Percentiles rank a stretch among this genome's conserved stretches.
These are phyloP conservation scores for Metschnikowia lachancei DNA, from an alignment of 805 yeast genomes.

Conservation along the genomic window DNA sequence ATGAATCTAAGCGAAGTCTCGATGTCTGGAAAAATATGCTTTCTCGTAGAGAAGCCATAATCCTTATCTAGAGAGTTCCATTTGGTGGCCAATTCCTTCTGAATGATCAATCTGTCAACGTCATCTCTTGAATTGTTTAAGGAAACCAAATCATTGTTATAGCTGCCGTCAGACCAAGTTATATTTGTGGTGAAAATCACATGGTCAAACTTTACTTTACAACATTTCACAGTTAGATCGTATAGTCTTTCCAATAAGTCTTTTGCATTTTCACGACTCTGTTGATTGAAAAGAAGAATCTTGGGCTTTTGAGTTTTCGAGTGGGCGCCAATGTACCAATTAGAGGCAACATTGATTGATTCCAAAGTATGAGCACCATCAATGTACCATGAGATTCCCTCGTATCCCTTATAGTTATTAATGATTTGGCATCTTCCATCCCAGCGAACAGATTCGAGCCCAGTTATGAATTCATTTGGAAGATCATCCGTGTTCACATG, in stretches of 20 bases:
- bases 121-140: constrained; percentile 76
- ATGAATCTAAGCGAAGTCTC: constrained; percentile 66
- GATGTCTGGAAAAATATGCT: constrained; percentile 65
- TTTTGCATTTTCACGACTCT: constrained; percentile 76
- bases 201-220: constrained; percentile 57
- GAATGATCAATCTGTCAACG: constrained; percentile 79
- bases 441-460: constrained; percentile 73
- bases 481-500: constrained; percentile 27
- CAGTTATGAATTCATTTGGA: constrained; percentile 52
- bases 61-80: constrained; percentile 58
- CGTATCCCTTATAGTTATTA: constrained; percentile 38
- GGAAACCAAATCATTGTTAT: constrained; percentile 79
- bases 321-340: constrained; percentile 58
- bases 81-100: constrained; percentile 63
- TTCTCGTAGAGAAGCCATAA: constrained; percentile 29
- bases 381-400: constrained; percentile 65
- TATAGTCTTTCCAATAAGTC: constrained; percentile 57
- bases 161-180: constrained; percentile 82
- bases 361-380: constrained; percentile 98
- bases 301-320: constrained; percentile 24
- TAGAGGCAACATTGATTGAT: constrained; percentile 75
- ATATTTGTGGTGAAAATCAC: constrained; percentile 87
- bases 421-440: constrained; percentile 93
- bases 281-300: constrained; percentile 87
- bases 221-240: constrained; percentile 35